A percentile compares a stretch with the other conserved stretches of the same genome.
phyloP scores from a whole-genome alignment of 345 rosid species.

The Odontarrhena argentea region DNA sequence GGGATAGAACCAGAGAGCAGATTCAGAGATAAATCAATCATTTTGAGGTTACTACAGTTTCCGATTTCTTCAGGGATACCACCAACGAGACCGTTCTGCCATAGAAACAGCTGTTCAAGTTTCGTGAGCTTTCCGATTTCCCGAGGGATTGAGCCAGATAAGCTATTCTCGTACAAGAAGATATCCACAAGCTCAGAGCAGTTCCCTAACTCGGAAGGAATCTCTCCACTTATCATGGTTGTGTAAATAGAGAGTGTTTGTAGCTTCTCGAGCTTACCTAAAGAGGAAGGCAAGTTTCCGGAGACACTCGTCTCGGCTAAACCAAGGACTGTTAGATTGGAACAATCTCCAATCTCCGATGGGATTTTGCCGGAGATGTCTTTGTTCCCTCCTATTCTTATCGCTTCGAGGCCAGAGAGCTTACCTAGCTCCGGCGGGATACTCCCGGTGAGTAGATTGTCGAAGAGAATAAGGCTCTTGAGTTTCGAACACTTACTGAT shows the following conservation, averaged over 20 bases:
- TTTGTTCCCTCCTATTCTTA: conserved; percentile 86
- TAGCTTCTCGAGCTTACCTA: conserved; percentile 73
- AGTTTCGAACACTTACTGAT: conserved; percentile 54
- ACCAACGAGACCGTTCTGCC: conserved; percentile 84
- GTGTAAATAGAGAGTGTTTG: conserved; percentile 73
- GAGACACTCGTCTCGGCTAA: conserved; percentile 76
- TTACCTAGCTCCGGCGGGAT: conserved; percentile 77
- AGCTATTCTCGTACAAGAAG: conserved; percentile 77
- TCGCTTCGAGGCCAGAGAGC: conserved; percentile 58
- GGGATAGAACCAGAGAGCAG: conserved; percentile 82
- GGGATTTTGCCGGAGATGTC: conserved; percentile 76
- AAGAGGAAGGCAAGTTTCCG: conserved; percentile 67
- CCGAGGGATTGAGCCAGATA: conserved; percentile 77
- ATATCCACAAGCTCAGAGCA: conserved; percentile 82
- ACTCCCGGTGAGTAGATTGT: conserved; percentile 65
- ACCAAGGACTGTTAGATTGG: conserved; percentile 74
- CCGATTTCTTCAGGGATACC: conserved; percentile 85
- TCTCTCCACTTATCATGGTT: conserved; percentile 80
- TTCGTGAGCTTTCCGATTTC: conserved; percentile 71
- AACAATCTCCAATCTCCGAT: conserved; percentile 70
- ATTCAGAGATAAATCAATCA: conserved; percentile 81
- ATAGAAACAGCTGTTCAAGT: conserved; percentile 68
- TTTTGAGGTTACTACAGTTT: conserved; percentile 66
- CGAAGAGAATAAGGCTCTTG: conserved; percentile 57
- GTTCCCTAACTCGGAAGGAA: conserved; percentile 80